Base-by-base conservation (phyloP, 768 basidiomycete genomes). In the Suillus ampliporus region DNA sequence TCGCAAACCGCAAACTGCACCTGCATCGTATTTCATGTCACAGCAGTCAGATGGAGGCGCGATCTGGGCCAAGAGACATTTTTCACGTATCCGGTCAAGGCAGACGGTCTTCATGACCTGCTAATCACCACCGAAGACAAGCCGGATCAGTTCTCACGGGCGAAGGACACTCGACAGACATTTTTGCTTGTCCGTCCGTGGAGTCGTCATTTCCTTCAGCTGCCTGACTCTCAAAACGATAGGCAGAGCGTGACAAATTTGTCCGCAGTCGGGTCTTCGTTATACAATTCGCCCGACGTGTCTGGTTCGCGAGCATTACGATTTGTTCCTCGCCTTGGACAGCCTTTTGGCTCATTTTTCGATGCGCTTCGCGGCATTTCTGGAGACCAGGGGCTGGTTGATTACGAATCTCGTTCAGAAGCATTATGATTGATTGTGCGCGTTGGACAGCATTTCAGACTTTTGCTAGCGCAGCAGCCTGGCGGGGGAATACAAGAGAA, bases 401-500 rank as follows among this genome's bases (percentile, higher is more conserved):
- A 52, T 28, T 52, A 19, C 14, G 50, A 52, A 14, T 15, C 23
- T 28, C 7, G 15, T 10, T 28, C 10, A 10, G 14, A 52, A 52
- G 23, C 10, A 15, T 23, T 52, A 7, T 19, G 28, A 26, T 28
- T 61, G 21, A 38, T 52, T 40, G 41, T 28, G 7, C 34, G 34
- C n/a, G 50, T 61, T 26, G 40, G 40, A 40, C 48, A 40, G 28
- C 47, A n/a, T 5, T 61, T 61, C 21, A 41, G 23, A 3, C 23
- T 61, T 50, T 26, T 61, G 19, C 52, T 61, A 31, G 31, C 17
- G 17, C 47, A 43, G 19, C 48, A 21, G n/a, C 31, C 48, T 4
- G 31, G 50, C 2, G 50, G 23, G n/a, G 14, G 60, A 61, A 50
- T 61, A 61, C 41, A 61, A 43, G 28, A 38, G 60, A 31, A 44